These are phyloP conservation scores for Amanita brunnescens DNA, from an alignment of 768 basidiomycete genomes.

Conservation along the genomic window DNA sequence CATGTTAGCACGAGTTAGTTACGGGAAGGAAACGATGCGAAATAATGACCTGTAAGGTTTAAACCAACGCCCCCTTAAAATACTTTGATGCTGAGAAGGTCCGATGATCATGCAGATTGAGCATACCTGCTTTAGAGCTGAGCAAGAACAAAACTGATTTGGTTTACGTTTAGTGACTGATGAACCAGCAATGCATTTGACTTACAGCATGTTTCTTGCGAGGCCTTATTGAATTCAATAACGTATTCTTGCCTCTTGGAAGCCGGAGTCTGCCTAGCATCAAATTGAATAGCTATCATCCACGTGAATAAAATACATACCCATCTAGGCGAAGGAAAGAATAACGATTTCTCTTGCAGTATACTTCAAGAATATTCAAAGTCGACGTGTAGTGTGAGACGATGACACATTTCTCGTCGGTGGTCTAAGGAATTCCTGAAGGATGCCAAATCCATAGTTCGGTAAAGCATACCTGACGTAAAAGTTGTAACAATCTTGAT, in stretches of 20 bases:
- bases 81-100: not conserved
- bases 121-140: constrained; percentile 75
- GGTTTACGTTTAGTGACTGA: not conserved
- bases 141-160: constrained; percentile 76
- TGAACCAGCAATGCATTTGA: constrained; percentile 3
- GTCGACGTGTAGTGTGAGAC: constrained; percentile 97
- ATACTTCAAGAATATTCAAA: constrained; percentile 83
- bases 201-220: constrained; percentile 65
- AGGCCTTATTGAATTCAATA: constrained; percentile 77
- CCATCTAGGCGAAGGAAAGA: constrained; percentile 85
- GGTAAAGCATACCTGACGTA: constrained; percentile 42
- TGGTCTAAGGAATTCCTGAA: constrained; percentile 34
- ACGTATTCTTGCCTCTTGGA: constrained; percentile 81
- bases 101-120: not conserved
- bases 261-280: constrained; percentile 58
- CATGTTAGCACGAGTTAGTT: not conserved
- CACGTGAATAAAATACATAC: constrained; percentile 25
- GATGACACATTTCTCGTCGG: constrained; percentile 90
- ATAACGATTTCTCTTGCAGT: constrained; percentile 69
- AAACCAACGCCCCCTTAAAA: constrained; percentile 81
- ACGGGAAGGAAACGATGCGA: not conserved
- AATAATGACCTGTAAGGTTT: constrained; percentile 65
- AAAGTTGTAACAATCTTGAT: constrained; percentile 47
- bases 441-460: not conserved
- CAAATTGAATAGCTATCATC: not conserved